A percentile compares a stretch with the other conserved stretches of the same genome.
Conservation (phyloP, 2,329 filamentous ascomycete species). For the Aspergillus quadricinctus region DNA sequence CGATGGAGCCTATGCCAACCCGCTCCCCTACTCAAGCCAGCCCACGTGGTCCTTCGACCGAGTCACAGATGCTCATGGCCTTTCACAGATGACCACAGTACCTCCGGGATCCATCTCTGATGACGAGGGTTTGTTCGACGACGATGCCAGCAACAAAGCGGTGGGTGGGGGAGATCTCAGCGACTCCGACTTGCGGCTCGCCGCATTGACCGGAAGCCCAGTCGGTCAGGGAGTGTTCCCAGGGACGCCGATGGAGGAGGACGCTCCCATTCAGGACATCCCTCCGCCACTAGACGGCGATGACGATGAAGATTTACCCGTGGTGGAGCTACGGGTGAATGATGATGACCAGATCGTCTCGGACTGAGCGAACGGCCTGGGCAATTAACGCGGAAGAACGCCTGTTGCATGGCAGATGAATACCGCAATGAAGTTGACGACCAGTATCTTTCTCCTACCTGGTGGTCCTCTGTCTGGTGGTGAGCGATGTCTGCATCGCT, state of each 20-base stretch:
- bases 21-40: constrained; percentile 21
- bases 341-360: constrained; percentile 29
- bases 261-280: constrained; percentile 29
- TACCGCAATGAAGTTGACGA: neutral
- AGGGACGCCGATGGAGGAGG: constrained; percentile 24
- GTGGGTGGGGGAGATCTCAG: constrained; percentile 34
- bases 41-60: constrained; percentile 38
- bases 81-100: constrained; percentile 26
- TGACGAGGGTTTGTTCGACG: constrained; percentile 33
- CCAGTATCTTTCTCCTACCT: constrained; percentile 1
- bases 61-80: constrained; percentile 24
- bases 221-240: constrained; percentile 14
- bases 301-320: constrained; percentile 37
- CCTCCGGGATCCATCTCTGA: constrained; percentile 25
- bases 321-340: constrained; percentile 38
- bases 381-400: neutral
- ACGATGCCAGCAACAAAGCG: constrained; percentile 38
- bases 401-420: neutral
- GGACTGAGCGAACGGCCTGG: constrained; percentile 4
- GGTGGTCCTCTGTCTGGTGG: neutral
- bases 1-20: constrained; percentile 17
- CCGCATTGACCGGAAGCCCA: constrained; percentile 25
- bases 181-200: constrained; percentile 30
- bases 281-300: constrained; percentile 26
- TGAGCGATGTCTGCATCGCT: neutral